phyloP scores from a whole-genome alignment of 306 rosid species.

The Vigna unguiculata region DNA sequence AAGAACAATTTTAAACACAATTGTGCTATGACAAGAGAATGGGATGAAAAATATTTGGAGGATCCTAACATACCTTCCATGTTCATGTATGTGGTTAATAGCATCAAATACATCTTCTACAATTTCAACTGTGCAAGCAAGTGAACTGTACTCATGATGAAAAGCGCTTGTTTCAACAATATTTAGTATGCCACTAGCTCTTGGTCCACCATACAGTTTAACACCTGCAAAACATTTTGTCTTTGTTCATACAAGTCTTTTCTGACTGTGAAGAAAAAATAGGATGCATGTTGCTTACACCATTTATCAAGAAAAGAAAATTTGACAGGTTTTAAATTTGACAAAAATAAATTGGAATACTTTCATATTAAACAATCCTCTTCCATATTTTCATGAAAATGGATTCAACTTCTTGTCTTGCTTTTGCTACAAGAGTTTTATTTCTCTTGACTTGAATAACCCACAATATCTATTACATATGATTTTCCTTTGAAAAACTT shows the following conservation, averaged over 20 bases:
- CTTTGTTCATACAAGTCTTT: not conserved
- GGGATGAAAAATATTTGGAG: slow-evolving; percentile 11
- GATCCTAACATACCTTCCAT: slow-evolving; percentile 69
- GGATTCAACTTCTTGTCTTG: not conserved
- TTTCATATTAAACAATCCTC: not conserved
- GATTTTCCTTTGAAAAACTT: not conserved
- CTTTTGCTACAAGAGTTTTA: not conserved
- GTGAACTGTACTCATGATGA: slow-evolving; percentile 78
- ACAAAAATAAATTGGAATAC: slow-evolving; percentile 24
- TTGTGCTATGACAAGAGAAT: not conserved
- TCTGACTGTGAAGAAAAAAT: not conserved
- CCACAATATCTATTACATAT: not conserved
- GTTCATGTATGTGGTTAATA: slow-evolving; percentile 71
- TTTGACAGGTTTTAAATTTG: slow-evolving; percentile 25
- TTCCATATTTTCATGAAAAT: not conserved
- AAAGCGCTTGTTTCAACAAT: slow-evolving; percentile 59
- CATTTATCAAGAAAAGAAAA: not conserved
- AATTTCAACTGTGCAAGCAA: slow-evolving; percentile 84
- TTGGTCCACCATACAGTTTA: slow-evolving; percentile 76
- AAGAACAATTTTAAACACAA: slow-evolving; percentile 3
- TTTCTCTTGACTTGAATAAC: not conserved
- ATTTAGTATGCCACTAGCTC: slow-evolving; percentile 63
- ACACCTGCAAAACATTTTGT: slow-evolving; percentile 63
- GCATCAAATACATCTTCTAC: slow-evolving; percentile 83
- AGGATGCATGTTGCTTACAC: slow-evolving; percentile 20